Conservation (phyloP, 768 basidiomycete species). For the Leccinum boreale region DNA sequence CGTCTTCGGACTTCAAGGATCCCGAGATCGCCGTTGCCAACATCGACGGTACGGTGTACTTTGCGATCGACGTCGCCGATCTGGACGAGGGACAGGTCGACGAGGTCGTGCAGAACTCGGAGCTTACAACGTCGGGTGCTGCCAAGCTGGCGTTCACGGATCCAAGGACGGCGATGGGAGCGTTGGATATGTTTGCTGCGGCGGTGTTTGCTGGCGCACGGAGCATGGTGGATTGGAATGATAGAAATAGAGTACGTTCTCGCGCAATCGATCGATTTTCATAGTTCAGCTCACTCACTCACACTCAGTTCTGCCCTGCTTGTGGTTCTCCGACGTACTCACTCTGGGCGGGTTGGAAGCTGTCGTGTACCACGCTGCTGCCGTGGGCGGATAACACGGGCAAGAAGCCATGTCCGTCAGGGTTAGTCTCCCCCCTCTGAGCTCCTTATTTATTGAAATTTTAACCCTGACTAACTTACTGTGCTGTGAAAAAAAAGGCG, state of each 20-base stretch:
- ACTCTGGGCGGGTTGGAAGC: conserved; percentile 96
- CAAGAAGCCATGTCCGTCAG: conserved; percentile 66
- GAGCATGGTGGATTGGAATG: conserved; percentile 92
- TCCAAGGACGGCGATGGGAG: conserved; percentile 53
- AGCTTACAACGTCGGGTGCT: conserved; percentile 36
- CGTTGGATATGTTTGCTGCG: conserved; percentile 62
- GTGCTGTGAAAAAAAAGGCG: conserved; percentile 41
- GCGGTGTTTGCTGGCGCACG: conserved; percentile 76
- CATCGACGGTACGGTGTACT: conserved; percentile 80
- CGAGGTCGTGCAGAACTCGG: conserved; percentile 37
- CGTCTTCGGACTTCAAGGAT: conserved; percentile 62
- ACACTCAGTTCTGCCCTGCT: conserved; percentile 77
- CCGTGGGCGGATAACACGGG: conserved; percentile 70
- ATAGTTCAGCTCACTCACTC: background rate
- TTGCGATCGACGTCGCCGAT: conserved; percentile 72
- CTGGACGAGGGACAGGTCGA: conserved; percentile 44
- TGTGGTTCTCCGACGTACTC: conserved; percentile 83
- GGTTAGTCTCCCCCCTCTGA: conserved; percentile 40
- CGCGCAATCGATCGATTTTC: background rate
- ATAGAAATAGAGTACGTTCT: conserved; percentile 67
- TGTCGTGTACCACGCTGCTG: conserved; percentile 70
- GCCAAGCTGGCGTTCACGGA: conserved; percentile 58
- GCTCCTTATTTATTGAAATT: background rate
- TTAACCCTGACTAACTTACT: conserved; percentile 8
- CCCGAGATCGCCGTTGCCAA: conserved; percentile 53